Evolutionary conservation across 805 yeast genomes (phyloP).

Genomic region (Ogataea polymorpha): DNA sequence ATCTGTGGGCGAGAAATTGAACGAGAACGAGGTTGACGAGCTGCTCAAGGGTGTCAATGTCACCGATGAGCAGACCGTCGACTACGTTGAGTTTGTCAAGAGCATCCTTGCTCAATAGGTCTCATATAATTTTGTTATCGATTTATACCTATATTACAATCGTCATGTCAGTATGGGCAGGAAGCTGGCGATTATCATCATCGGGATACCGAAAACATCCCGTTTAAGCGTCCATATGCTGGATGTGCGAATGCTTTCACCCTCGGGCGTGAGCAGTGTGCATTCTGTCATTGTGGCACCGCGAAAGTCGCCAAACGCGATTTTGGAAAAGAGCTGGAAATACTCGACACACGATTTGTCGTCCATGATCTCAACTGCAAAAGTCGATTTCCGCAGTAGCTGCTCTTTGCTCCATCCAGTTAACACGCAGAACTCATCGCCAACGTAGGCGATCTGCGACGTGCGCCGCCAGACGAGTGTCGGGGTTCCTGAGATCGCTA

Average conservation of each 20-base stretch:
- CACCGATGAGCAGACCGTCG: conserved; percentile 90
- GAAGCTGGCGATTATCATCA: conserved; percentile 95
- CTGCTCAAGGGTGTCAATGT: conserved; percentile 92
- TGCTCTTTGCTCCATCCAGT: conserved; percentile 87
- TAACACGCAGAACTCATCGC: conserved; percentile 85
- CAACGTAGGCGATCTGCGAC: conserved; percentile 92
- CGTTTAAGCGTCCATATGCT: conserved; percentile 92
- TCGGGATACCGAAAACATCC: conserved; percentile 94
- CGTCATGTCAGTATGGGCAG: conserved; percentile 61
- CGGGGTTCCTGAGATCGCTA: conserved; percentile 85
- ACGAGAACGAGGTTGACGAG: conserved; percentile 92
- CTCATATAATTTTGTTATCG: neutral
- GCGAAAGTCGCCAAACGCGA: conserved; percentile 86
- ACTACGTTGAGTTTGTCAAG: conserved; percentile 92
- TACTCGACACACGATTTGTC: conserved; percentile 84
- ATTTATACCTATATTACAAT: conserved; percentile 4
- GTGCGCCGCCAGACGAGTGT: conserved; percentile 95
- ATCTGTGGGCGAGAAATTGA: conserved; percentile 89
- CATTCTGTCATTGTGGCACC: conserved; percentile 90
- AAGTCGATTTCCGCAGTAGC: conserved; percentile 62
- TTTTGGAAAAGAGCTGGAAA: conserved; percentile 76
- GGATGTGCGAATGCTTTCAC: conserved; percentile 62
- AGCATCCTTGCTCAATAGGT: conserved; percentile 81
- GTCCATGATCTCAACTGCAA: conserved; percentile 81
- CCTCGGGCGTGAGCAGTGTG: conserved; percentile 60